phyloP scores from a whole-genome alignment of 2,329 filamentous ascomycete genomes.

The Aspergillus sp. region DNA sequence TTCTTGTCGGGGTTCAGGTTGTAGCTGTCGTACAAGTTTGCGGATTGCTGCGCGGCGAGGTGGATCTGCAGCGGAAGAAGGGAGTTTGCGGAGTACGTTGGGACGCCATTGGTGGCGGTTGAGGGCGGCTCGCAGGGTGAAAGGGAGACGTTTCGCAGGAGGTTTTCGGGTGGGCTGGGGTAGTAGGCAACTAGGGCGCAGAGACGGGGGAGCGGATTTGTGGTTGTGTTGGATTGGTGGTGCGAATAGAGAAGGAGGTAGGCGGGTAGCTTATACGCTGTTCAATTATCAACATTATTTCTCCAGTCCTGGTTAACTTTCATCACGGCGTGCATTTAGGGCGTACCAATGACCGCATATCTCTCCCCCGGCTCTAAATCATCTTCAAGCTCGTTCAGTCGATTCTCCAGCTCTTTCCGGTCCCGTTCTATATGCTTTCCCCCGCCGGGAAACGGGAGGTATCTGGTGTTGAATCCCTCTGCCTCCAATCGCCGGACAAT shows the following conservation, averaged over 20 bases:
- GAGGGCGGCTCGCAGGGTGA: constrained; percentile 8
- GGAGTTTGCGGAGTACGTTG: constrained; percentile 16
- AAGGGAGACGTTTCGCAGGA: constrained; percentile 18
- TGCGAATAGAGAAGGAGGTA: constrained; percentile 44
- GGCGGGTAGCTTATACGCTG: constrained; percentile 54
- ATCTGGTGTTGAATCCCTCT: constrained; percentile 51
- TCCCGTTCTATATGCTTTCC: constrained; percentile 34
- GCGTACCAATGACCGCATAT: constrained; percentile 53
- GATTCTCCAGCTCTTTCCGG: constrained; percentile 41
- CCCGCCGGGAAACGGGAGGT: constrained; percentile 39
- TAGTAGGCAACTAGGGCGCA: constrained; percentile 55
- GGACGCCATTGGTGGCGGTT: constrained; percentile 13
- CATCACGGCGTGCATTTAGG: background rate
- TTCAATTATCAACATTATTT: background rate
- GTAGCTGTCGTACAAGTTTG: constrained; percentile 24
- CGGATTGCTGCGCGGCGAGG: constrained; percentile 41
- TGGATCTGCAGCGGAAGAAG: constrained; percentile 47
- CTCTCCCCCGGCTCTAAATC: constrained; percentile 47
- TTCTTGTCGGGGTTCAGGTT: constrained; percentile 20
- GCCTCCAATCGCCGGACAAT: constrained; percentile 46
- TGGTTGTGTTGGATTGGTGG: constrained; percentile 35
- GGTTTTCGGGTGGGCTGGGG: constrained; percentile 23
- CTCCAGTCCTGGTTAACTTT: too few species aligned
- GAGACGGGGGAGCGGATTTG: constrained; percentile 49
- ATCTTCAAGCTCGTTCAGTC: constrained; percentile 44